Evolutionary conservation across 148 eudicot species (phyloP).

Genomic region (Fagopyrum tataricum): DNA sequence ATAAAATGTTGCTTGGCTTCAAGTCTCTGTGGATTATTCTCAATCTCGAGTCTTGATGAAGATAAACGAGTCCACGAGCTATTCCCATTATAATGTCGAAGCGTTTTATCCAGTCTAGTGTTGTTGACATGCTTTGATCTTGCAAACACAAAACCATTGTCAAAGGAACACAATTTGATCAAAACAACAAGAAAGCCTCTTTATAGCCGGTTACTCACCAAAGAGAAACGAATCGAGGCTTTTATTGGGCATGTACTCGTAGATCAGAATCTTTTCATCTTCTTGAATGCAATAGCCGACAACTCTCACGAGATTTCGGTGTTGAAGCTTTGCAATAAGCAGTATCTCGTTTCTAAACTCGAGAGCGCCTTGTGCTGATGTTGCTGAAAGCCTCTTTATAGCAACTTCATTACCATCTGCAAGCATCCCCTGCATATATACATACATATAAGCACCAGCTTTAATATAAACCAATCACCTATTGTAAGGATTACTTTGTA

Average conservation of each 20-base stretch:
- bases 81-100: constrained; percentile 39
- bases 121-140: not conserved
- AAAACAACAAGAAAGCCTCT: not conserved
- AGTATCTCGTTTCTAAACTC: constrained; percentile 7
- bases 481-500: not conserved
- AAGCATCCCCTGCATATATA: not conserved
- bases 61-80: constrained; percentile 57
- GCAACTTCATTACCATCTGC: not conserved
- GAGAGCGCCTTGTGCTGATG: not conserved
- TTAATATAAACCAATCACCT: not conserved
- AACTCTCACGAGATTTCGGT: constrained; percentile 2
- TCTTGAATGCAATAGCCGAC: not conserved
- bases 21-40: constrained; percentile 62
- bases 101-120: constrained; percentile 39
- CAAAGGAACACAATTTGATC: too few relatives aligned
- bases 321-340: constrained; percentile 6
- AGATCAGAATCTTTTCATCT: constrained; percentile 8
- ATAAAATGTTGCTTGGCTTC: constrained; percentile 48
- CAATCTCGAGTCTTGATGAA: constrained; percentile 55
- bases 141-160: too few relatives aligned
- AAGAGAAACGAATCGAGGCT: not conserved
- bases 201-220: not conserved
- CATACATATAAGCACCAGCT: not conserved
- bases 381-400: constrained; percentile 1
- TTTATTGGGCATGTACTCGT: constrained; percentile 5